phyloP scores from a whole-genome alignment of 2,329 filamentous ascomycete genomes.

The Sclerotinia subarctica region DNA sequence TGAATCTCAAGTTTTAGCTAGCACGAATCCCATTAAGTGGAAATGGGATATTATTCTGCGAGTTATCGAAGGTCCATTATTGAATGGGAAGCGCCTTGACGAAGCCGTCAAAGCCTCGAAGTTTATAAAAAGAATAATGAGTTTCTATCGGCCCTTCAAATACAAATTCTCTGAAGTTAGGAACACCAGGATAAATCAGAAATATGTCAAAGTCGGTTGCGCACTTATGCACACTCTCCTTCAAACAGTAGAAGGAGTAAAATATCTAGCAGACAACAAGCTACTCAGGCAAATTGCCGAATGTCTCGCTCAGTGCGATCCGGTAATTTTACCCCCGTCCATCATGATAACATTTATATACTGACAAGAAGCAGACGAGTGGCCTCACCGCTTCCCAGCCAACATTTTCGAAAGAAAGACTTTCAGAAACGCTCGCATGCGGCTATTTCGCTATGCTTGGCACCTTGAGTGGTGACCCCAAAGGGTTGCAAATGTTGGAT shows the following conservation, averaged over 20 bases:
- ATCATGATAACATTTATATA: slow-evolving; percentile 2
- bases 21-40: slow-evolving; percentile 92
- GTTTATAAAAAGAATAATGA: slow-evolving; percentile 90
- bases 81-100: slow-evolving; percentile 86
- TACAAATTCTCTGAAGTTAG: slow-evolving; percentile 88
- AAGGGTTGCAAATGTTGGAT: slow-evolving; percentile 85
- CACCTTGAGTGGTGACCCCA: slow-evolving; percentile 75
- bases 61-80: slow-evolving; percentile 87
- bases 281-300: slow-evolving; percentile 90
- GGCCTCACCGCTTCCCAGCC: slow-evolving; percentile 78
- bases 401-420: slow-evolving; percentile 81
- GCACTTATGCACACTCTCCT: slow-evolving; percentile 82
- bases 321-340: slow-evolving; percentile 50
- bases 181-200: slow-evolving; percentile 89
- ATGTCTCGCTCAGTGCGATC: slow-evolving; percentile 91
- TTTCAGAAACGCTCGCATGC: slow-evolving; percentile 81
- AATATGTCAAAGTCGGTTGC: slow-evolving; percentile 88
- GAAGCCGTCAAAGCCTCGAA: slow-evolving; percentile 94
- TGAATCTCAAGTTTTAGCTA: slow-evolving; percentile 82
- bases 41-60: slow-evolving; percentile 92
- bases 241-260: slow-evolving; percentile 78
- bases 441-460: slow-evolving; percentile 95
- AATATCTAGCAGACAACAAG: slow-evolving; percentile 88
- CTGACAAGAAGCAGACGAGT: slow-evolving; percentile 51
- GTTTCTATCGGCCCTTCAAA: slow-evolving; percentile 96